Evolutionary conservation across 768 basidiomycete species (phyloP).

Genomic region (Russula abietina): DNA sequence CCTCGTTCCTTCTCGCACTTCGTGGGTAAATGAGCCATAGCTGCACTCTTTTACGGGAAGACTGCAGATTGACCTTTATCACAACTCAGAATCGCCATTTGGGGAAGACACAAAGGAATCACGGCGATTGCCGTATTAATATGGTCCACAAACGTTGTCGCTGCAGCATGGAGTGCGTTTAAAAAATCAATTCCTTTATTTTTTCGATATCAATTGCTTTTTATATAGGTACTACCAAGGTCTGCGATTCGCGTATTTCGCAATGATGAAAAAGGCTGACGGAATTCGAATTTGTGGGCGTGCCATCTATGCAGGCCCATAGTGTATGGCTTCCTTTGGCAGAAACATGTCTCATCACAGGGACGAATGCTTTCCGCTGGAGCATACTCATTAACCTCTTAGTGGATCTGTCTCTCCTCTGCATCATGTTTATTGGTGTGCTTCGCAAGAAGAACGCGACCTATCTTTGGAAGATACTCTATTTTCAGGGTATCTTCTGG

Average conservation of each 20-base stretch:
- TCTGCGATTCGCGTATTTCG: background rate
- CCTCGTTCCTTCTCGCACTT: slow-evolving; percentile 19
- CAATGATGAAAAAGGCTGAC: background rate
- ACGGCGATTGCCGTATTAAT: background rate
- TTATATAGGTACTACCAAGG: background rate
- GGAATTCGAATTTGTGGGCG: background rate
- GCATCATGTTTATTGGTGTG: slow-evolving; percentile 20
- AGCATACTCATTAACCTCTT: slow-evolving; percentile 14
- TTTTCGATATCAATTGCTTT: background rate
- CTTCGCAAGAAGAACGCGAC: slow-evolving; percentile 17
- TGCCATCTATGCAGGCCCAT: background rate
- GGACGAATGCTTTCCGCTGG: slow-evolving; percentile 11
- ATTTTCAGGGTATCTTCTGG: slow-evolving; percentile 12
- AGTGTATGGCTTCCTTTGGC: background rate
- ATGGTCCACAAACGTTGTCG: slow-evolving; percentile 8
- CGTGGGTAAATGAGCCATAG: slow-evolving; percentile 11
- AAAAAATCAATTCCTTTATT: background rate
- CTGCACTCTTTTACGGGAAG: background rate
- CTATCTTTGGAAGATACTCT: slow-evolving; percentile 15
- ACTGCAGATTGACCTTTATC: background rate
- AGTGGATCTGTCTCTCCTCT: slow-evolving; percentile 13
- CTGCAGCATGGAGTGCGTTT: background rate
- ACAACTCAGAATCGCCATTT: slow-evolving; percentile 10
- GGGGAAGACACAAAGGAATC: slow-evolving; percentile 10
- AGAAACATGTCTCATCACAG: background rate